Conservation (phyloP, 2,329 filamentous ascomycete species). For the Claviceps arundinis region DNA sequence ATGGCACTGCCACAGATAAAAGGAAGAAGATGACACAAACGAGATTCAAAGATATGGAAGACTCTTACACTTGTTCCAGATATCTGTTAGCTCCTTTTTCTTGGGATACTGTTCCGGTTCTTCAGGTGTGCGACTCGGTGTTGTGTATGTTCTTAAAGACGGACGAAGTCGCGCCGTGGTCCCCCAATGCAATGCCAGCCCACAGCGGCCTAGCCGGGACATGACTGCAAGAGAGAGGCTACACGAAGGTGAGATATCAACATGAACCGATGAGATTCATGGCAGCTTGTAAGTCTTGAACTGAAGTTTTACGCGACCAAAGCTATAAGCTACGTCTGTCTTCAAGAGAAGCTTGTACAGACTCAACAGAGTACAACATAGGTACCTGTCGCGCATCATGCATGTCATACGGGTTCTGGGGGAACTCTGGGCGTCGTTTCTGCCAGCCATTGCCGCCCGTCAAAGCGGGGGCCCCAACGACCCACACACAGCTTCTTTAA, state of each 20-base stretch:
- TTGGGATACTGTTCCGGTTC: slow-evolving; percentile 6
- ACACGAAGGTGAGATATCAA: not conserved
- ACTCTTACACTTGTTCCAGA: slow-evolving; percentile 20
- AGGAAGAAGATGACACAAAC: not conserved
- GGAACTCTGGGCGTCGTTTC: not conserved
- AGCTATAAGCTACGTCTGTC: no score
- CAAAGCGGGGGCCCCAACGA: not conserved
- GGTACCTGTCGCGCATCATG: no score
- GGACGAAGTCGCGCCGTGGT: not conserved
- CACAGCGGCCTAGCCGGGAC: slow-evolving; percentile 13
- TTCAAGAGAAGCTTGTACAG: not conserved
- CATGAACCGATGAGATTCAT: not conserved
- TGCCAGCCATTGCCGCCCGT: slow-evolving; percentile 4
- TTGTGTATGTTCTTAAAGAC: slow-evolving; percentile 4
- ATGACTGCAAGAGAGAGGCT: slow-evolving; percentile 11
- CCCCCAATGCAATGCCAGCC: slow-evolving; percentile 10
- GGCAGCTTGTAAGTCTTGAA: not conserved
- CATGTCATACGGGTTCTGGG: not conserved
- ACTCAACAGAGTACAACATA: no score
- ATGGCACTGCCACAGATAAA: not conserved
- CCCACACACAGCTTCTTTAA: slow-evolving; percentile 18
- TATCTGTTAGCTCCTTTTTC: slow-evolving; percentile 13
- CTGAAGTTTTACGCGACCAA: no score
- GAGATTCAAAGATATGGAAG: no score
- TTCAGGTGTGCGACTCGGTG: not conserved